phyloP scores from a whole-genome alignment of 768 basidiomycete species.

The Psilocybe sp. region DNA sequence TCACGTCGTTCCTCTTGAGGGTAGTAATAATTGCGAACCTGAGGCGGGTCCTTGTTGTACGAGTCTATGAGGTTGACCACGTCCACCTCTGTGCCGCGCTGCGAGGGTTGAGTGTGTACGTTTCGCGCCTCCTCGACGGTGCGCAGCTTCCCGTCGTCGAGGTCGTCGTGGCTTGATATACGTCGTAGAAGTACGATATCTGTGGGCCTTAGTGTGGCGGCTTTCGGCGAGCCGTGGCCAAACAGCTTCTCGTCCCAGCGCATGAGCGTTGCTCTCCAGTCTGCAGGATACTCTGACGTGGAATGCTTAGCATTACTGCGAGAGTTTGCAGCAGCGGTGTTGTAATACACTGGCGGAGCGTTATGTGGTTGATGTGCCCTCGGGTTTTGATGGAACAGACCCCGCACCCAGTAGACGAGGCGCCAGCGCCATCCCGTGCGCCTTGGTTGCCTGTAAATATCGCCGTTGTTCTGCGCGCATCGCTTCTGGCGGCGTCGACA shows the following conservation, averaged over 20 bases:
- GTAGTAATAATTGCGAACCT: conserved; percentile 8
- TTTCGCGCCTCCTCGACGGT: conserved; percentile 32
- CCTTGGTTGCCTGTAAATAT: conserved; percentile 54
- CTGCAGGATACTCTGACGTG: neutral
- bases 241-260: too few species aligned
- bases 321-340: neutral
- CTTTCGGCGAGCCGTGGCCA: too few species aligned
- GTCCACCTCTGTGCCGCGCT: conserved; percentile 22
- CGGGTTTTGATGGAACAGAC: conserved; percentile 40
- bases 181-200: conserved; percentile 30
- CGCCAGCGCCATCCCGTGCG: conserved; percentile 54
- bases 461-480: conserved; percentile 44
- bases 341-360: neutral
- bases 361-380: neutral
- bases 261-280: conserved; percentile 57
- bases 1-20: conserved; percentile 1
- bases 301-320: conserved; percentile 28
- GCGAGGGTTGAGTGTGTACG: conserved; percentile 25
- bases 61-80: conserved; percentile 53
- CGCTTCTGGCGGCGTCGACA: conserved; percentile 68
- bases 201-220: too few species aligned
- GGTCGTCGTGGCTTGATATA: conserved; percentile 41
- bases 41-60: conserved; percentile 31
- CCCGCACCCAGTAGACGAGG: conserved; percentile 54
- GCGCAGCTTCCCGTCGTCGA: conserved; percentile 47